These are phyloP conservation scores for Chiua sp. DNA, from an alignment of 1,284 basidiomycete species.

Conservation along the genomic window DNA sequence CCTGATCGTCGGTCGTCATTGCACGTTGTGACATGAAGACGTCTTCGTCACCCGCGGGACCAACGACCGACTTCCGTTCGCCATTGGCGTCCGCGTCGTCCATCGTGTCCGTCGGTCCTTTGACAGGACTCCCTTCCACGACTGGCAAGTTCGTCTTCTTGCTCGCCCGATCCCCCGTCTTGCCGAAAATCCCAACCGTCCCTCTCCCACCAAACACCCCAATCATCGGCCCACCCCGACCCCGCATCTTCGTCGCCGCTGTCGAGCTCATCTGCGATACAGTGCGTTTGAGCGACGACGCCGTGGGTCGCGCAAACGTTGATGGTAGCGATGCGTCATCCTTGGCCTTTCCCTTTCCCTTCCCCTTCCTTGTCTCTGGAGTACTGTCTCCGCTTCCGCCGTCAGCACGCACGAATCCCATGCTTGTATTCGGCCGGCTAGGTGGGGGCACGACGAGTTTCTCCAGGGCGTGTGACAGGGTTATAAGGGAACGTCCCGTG, in stretches of 20 bases:
- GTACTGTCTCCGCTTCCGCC: slow-evolving; percentile 22
- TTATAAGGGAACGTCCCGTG: slow-evolving; percentile 41
- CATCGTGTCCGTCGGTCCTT: slow-evolving; percentile 36
- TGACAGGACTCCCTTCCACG: slow-evolving; percentile 62
- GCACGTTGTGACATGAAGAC: slow-evolving; percentile 12
- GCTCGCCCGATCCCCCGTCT: slow-evolving; percentile 57
- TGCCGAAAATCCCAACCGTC: slow-evolving; percentile 28
- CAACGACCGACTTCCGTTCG: slow-evolving; percentile 2
- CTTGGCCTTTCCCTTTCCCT: slow-evolving; percentile 26
- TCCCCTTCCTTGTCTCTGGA: slow-evolving; percentile 19
- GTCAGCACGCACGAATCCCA: slow-evolving; percentile 56
- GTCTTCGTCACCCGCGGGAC: slow-evolving; percentile 37
- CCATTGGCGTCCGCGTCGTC: slow-evolving; percentile 4
- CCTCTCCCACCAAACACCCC: slow-evolving; percentile 20
- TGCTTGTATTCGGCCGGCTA: slow-evolving; percentile 62
- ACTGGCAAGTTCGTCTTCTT: slow-evolving; percentile 66
- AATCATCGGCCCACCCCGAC: background rate
- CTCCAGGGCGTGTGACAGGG: slow-evolving; percentile 63
- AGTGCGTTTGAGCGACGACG: slow-evolving; percentile 36
- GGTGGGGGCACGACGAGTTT: slow-evolving; percentile 66
- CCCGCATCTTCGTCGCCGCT: background rate
- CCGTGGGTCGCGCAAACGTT: slow-evolving; percentile 35
- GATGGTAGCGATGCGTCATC: slow-evolving; percentile 27
- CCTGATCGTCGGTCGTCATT: background rate
- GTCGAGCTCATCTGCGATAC: slow-evolving; percentile 11